These are phyloP conservation scores for Macrophomina pseudophaseolina DNA, from an alignment of 2,329 filamentous ascomycete genomes.

Conservation along the genomic window DNA sequence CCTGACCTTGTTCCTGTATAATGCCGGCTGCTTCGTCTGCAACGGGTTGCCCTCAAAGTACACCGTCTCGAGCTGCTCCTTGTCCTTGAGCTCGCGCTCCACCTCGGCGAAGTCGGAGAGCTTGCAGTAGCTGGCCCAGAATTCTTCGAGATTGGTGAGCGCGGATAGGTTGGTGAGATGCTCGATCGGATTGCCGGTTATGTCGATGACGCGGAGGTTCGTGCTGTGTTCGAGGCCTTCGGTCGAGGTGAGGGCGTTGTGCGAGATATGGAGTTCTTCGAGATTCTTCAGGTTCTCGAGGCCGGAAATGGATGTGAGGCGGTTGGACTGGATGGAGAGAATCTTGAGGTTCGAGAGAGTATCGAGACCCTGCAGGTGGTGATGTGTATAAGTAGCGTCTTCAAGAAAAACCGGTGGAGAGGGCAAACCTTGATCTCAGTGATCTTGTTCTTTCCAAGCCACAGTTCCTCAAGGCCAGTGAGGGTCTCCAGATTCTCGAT, in stretches of 20 bases:
- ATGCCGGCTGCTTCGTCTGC: constrained; percentile 75
- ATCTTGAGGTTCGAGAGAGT: constrained; percentile 80
- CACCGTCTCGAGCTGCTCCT: constrained; percentile 81
- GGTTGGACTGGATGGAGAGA: constrained; percentile 93
- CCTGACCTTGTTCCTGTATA: constrained; percentile 93
- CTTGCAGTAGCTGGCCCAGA: constrained; percentile 93
- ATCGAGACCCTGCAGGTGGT: constrained; percentile 61
- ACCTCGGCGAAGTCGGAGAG: constrained; percentile 81
- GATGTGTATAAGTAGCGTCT: neutral
- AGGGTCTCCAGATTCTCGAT: constrained; percentile 84
- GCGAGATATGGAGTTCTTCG: constrained; percentile 93
- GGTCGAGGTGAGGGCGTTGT: constrained; percentile 84
- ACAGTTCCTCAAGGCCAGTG: constrained; percentile 81
- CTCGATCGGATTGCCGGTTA: constrained; percentile 83
- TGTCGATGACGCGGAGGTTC: constrained; percentile 76
- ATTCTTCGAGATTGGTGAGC: constrained; percentile 77
- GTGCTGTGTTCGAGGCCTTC: constrained; percentile 63
- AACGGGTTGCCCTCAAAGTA: constrained; percentile 97
- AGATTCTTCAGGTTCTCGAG: constrained; percentile 75
- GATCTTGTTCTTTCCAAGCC: constrained; percentile 97
- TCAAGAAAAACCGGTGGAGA: neutral
- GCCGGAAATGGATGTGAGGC: constrained; percentile 78
- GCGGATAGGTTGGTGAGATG: constrained; percentile 74
- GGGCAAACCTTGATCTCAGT: constrained; percentile 69
- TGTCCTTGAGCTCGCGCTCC: constrained; percentile 77